These are phyloP conservation scores for Plasmodium malariae DNA, from an alignment of 169 alveolate species.

Conservation along the genomic window DNA sequence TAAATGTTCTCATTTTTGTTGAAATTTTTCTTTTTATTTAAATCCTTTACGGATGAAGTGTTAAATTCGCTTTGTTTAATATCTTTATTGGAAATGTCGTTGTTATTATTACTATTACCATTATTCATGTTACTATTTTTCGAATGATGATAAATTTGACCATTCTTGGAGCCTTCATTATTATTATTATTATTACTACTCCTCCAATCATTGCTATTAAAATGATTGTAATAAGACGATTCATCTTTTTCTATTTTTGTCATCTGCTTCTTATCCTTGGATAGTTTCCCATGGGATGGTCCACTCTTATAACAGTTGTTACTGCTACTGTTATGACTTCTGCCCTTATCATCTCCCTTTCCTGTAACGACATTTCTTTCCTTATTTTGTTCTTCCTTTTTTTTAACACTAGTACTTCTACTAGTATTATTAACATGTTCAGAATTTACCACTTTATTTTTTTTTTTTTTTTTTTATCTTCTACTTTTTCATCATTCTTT, in stretches of 20 bases:
- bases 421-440: background rate
- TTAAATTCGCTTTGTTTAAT: background rate
- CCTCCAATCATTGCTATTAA: slow-evolving; percentile 45
- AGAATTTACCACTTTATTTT: background rate
- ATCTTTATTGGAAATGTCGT: background rate
- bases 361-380: slow-evolving; percentile 11
- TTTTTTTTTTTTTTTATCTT: background rate
- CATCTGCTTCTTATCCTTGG: slow-evolving; percentile 16
- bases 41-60: slow-evolving; percentile 22
- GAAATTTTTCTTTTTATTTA: slow-evolving; percentile 30
- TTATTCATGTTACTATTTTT: background rate
- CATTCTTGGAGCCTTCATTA: background rate
- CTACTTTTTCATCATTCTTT: background rate
- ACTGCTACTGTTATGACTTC: background rate
- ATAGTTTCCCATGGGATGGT: slow-evolving; percentile 16
- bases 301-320: background rate
- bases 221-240: background rate
- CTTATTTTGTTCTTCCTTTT: slow-evolving; percentile 4
- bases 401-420: background rate
- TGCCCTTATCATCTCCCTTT: background rate
- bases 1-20: slow-evolving; percentile 25
- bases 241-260: slow-evolving; percentile 22
- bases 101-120: slow-evolving; percentile 12
- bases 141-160: background rate
- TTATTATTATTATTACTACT: slow-evolving; percentile 38